A percentile compares a stretch with the other conserved stretches of the same genome.
phyloP scores from a whole-genome alignment of 306 rosid species.

The Casuarina cunninghamiana region DNA sequence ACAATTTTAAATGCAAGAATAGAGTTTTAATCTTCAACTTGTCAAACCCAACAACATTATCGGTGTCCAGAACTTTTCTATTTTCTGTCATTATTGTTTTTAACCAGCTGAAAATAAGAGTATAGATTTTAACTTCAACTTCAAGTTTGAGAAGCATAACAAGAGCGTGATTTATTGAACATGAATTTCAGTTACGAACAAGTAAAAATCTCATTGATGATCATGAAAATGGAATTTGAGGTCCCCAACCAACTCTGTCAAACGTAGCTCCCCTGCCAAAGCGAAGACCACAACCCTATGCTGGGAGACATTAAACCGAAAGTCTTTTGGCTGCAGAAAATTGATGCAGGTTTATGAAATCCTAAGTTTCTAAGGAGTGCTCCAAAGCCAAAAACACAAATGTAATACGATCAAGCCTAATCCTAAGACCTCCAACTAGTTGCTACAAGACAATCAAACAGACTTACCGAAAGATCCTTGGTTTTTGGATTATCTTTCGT shows the following conservation, averaged over 20 bases:
- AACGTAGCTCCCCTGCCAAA: conserved; percentile 95
- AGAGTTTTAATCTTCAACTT: conserved; percentile 48
- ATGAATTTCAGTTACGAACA: conserved; percentile 45
- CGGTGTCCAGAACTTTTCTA: conserved; percentile 66
- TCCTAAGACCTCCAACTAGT: conserved; percentile 19
- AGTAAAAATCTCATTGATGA: conserved; percentile 97
- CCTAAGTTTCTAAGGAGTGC: conserved; percentile 19
- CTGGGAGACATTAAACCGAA: conserved; percentile 94
- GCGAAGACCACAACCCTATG: conserved; percentile 98
- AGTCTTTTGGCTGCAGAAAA: conserved; percentile 78
- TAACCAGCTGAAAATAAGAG: conserved; percentile 67
- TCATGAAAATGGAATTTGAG: conserved; percentile 92
- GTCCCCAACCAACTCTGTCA: conserved; percentile 87
- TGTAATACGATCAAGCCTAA: conserved; percentile 17
- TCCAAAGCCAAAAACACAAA: not conserved
- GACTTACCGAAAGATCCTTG: conserved; percentile 85
- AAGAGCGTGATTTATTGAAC: conserved; percentile 9
- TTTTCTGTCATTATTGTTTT: conserved; percentile 94
- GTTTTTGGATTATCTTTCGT: conserved; percentile 86
- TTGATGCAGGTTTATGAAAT: conserved; percentile 12
- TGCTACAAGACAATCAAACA: conserved; percentile 27
- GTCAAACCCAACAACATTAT: conserved; percentile 91
- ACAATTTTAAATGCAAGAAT: too few species aligned
- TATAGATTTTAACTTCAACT: conserved; percentile 23
- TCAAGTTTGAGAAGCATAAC: conserved; percentile 5